phyloP scores from a whole-genome alignment of 306 rosid species.

The Argentina anserina region DNA sequence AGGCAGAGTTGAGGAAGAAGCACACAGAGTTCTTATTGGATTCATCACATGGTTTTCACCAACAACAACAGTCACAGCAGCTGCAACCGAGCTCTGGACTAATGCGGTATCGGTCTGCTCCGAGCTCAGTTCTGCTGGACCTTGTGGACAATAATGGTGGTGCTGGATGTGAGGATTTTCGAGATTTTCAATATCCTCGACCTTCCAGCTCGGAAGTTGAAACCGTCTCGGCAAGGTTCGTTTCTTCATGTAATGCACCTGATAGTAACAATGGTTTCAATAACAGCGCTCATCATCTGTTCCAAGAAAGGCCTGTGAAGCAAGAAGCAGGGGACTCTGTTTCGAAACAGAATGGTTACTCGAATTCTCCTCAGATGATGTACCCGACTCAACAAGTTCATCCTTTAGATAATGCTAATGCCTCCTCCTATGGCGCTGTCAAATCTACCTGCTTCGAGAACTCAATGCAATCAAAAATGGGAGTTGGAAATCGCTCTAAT shows the following conservation, averaged over 20 bases:
- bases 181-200: slow-evolving; percentile 28
- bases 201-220: slow-evolving; percentile 61
- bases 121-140: slow-evolving; percentile 42
- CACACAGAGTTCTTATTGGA: slow-evolving; percentile 53
- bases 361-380: slow-evolving; percentile 34
- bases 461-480: slow-evolving; percentile 34
- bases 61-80: slow-evolving; percentile 28
- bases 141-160: slow-evolving; percentile 38
- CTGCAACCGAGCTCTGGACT: slow-evolving; percentile 43
- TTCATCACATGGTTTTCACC: slow-evolving; percentile 32
- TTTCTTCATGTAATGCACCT: slow-evolving; percentile 44
- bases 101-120: slow-evolving; percentile 54
- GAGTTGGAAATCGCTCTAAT: slow-evolving; percentile 41
- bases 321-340: slow-evolving; percentile 46
- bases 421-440: slow-evolving; percentile 39
- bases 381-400: slow-evolving; percentile 45
- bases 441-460: slow-evolving; percentile 26
- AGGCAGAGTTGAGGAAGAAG: slow-evolving; percentile 49
- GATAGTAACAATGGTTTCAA: slow-evolving; percentile 26
- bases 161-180: slow-evolving; percentile 24
- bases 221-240: slow-evolving; percentile 40
- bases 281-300: slow-evolving; percentile 5
- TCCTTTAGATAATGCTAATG: slow-evolving; percentile 27
- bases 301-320: slow-evolving; percentile 40
- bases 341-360: slow-evolving; percentile 31